phyloP scores from a whole-genome alignment of 192 early-diverging fungal genomes.

The Gamsiella multidivaricata region DNA sequence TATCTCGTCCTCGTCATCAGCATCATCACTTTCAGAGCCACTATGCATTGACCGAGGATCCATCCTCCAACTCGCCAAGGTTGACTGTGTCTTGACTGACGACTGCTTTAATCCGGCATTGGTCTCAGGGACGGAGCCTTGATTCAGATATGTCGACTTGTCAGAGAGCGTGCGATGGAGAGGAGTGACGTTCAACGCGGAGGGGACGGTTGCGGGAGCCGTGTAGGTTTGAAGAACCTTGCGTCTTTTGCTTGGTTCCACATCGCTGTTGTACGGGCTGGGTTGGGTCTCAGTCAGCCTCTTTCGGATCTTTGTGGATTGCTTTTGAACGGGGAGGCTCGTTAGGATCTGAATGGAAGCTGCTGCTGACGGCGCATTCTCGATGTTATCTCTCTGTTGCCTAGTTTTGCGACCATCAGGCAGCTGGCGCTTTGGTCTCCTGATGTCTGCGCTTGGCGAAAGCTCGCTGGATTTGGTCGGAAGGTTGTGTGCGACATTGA shows the following conservation, averaged over 20 bases:
- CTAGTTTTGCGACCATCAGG: constrained; percentile 13
- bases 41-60: constrained; percentile 6
- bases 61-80: constrained; percentile 13
- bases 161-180: constrained; percentile 42
- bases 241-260: constrained; percentile 9
- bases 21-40: constrained; percentile 37
- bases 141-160: constrained; percentile 39
- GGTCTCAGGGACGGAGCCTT: constrained; percentile 5
- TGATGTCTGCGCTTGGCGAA: constrained; percentile 2
- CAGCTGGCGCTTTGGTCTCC: constrained; percentile 7
- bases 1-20: constrained; percentile 21
- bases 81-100: constrained; percentile 8
- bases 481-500: constrained; percentile 16
- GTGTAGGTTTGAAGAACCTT: constrained; percentile 11
- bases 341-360: constrained; percentile 8
- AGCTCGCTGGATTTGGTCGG: constrained; percentile 10
- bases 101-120: neutral
- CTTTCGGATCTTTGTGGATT: constrained; percentile 37
- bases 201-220: neutral
- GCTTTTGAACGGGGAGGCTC: constrained; percentile 34
- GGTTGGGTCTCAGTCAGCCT: constrained; percentile 25
- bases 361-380: constrained; percentile 7
- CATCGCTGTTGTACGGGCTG: constrained; percentile 9
- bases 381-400: constrained; percentile 28
- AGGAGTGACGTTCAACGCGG: constrained; percentile 11